Conservation (phyloP, 1,284 basidiomycete genomes). For the Earliella scabrosa region DNA sequence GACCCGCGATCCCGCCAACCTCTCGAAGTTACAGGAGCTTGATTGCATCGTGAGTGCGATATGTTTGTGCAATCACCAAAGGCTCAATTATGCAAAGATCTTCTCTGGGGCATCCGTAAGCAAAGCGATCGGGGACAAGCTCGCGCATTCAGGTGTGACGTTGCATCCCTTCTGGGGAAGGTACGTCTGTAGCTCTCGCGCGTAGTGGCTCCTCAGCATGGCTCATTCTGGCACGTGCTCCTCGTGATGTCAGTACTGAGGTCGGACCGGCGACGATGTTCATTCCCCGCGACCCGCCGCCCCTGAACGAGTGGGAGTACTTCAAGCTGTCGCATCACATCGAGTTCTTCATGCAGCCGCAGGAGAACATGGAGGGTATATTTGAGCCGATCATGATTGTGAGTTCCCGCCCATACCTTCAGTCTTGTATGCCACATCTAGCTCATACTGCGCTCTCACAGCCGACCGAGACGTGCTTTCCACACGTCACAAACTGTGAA, state of each 20-base stretch:
- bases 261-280: slow-evolving; percentile 22
- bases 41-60: slow-evolving; percentile 18
- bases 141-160: slow-evolving; percentile 13
- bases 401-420: not conserved
- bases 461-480: slow-evolving; percentile 3
- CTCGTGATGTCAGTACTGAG: slow-evolving; percentile 12
- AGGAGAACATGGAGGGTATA: slow-evolving; percentile 7
- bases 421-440: not conserved
- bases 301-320: slow-evolving; percentile 23
- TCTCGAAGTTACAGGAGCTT: slow-evolving; percentile 13
- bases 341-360: slow-evolving; percentile 13
- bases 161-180: slow-evolving; percentile 19
- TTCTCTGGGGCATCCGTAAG: slow-evolving; percentile 23
- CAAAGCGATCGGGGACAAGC: slow-evolving; percentile 21
- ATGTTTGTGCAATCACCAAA: not conserved
- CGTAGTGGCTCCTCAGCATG: too few species aligned
- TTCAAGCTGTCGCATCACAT: slow-evolving; percentile 22
- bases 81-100: slow-evolving; percentile 5
- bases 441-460: not conserved
- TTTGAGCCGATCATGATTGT: slow-evolving; percentile 22
- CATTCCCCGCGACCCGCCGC: slow-evolving; percentile 14
- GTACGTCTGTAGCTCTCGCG: too few species aligned
- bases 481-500: slow-evolving; percentile 10
- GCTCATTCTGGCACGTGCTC: not conserved
- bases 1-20: slow-evolving; percentile 18